Evolutionary conservation across 495 filamentous ascomycete genomes (phyloP), one percentile per base, ranked within the genome.

Genomic region (Daldinia caldariorum): DNA sequence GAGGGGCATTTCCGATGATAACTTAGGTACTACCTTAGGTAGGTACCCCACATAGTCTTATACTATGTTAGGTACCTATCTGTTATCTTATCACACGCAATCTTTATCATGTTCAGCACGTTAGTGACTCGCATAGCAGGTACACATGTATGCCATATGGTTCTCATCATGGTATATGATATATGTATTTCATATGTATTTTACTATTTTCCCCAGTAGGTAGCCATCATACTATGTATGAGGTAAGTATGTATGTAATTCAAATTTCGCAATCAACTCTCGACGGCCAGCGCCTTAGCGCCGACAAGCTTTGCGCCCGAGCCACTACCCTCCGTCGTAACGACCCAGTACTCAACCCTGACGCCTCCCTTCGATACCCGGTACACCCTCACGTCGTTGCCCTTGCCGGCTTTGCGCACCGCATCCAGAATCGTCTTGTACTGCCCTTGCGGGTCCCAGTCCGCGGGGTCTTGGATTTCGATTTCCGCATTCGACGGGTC

Each of bases 281-380:
- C 93, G 75, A 96, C 82, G 41, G 87, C 85, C 83, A 90, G 81
- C 6, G 90, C 91, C 83, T 90, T 93, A 47, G 90, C 79, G 6
- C 93, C 93, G 4, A 97, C 87, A 65, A 97, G 54, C 78, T 82
- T 86, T 39, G 83, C 84, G 22, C 73, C 78, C 43, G 76, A 67
- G 76, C 80, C 72, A 69, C 83, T 78, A 82, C 85, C 79, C 68
- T 82, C 70, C 58, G 88, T 71, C 66, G 87, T 89, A 34, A 95
- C 79, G 50, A 95, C 79, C 85, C 86, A 96, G 73, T 94, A 95
- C 79, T 94, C 91, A n/a, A 83, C 78, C 74, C 86, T 86, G 12
- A 88, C 87, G 16, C 82, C 83, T 32, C 82, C 88, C 72, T 83
- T 79, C 54, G 81, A 80, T 14, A 94, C 86, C 58, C 86, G 81